A percentile compares a stretch with the other conserved stretches of the same genome.
Evolutionary conservation across 345 rosid genomes (phyloP).

Genomic region (Populus simonii): DNA sequence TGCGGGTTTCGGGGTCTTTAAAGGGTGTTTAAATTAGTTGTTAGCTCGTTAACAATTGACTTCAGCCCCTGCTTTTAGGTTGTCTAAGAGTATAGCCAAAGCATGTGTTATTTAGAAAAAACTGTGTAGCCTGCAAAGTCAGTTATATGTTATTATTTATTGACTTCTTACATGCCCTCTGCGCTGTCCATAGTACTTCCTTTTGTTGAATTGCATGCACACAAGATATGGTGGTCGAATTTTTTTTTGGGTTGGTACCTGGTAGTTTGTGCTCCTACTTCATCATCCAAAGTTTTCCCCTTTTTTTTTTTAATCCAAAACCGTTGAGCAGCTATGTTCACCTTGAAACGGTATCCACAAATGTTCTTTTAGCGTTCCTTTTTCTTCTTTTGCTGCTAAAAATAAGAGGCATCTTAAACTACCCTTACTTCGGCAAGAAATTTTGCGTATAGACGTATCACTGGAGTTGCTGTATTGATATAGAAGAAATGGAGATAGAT

Average conservation of each 20-base stretch:
- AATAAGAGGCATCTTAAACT: neutral
- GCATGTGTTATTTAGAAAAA: neutral
- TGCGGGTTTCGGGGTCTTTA: neutral
- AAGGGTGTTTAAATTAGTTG: neutral
- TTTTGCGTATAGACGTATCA: too few relatives aligned
- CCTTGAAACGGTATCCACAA: neutral
- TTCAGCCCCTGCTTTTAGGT: conserved; percentile 6
- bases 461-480: too few relatives aligned
- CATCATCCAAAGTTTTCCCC: neutral
- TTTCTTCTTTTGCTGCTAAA: neutral
- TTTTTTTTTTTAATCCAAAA: neutral
- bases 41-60: conserved; percentile 13
- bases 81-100: conserved; percentile 7
- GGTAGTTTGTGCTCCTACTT: neutral
- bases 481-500: too few relatives aligned
- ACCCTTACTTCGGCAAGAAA: too few relatives aligned
- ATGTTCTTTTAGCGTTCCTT: neutral
- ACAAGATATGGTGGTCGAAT: neutral
- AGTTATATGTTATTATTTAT: neutral
- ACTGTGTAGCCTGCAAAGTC: conserved; percentile 3
- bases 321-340: neutral
- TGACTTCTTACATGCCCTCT: conserved; percentile 5
- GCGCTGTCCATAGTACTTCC: neutral
- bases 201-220: conserved; percentile 21
- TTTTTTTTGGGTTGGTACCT: neutral